These are phyloP conservation scores for Phoma sp. DNA, from an alignment of 2,329 filamentous ascomycete species.

Conservation along the genomic window DNA sequence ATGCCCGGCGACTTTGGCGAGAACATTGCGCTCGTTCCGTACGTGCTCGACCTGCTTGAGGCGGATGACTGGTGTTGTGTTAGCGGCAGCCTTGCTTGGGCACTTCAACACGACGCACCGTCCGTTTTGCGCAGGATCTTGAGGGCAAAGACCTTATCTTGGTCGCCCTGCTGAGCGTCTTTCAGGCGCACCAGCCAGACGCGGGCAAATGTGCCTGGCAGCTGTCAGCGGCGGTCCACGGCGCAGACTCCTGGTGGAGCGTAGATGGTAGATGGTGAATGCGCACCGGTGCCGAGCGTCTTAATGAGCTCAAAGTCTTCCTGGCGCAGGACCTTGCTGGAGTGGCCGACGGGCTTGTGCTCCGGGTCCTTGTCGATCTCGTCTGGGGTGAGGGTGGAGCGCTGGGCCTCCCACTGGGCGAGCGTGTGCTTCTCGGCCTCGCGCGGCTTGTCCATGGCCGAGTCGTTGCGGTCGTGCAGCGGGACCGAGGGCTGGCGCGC, in stretches of 20 bases:
- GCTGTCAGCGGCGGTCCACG: slow-evolving; percentile 27
- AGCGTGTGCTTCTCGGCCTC: slow-evolving; percentile 56
- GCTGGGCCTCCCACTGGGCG: slow-evolving; percentile 55
- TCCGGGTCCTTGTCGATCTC: slow-evolving; percentile 53
- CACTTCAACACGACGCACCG: slow-evolving; percentile 40
- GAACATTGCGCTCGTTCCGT: slow-evolving; percentile 79
- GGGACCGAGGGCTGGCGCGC: slow-evolving; percentile 27
- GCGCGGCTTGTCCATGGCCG: slow-evolving; percentile 48
- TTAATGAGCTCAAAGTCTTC: slow-evolving; percentile 75
- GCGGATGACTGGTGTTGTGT: slow-evolving; percentile 66
- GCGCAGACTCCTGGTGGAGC: too few relatives aligned
- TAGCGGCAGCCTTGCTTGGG: background rate
- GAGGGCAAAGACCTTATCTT: slow-evolving; percentile 75
- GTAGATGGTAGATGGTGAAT: background rate
- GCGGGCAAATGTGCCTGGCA: slow-evolving; percentile 76
- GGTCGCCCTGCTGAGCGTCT: slow-evolving; percentile 58
- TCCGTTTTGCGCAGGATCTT: slow-evolving; percentile 75
- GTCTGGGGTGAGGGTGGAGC: slow-evolving; percentile 51
- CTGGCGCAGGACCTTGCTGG: slow-evolving; percentile 53
- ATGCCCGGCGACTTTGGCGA: slow-evolving; percentile 77
- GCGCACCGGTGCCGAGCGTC: slow-evolving; percentile 75
- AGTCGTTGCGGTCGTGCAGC: slow-evolving; percentile 43
- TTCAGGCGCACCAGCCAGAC: slow-evolving; percentile 78
- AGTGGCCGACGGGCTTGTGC: slow-evolving; percentile 56
- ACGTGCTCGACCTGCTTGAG: slow-evolving; percentile 89